Conservation (phyloP, 2,329 filamentous ascomycete species). For the Magnaporthales sp. region DNA sequence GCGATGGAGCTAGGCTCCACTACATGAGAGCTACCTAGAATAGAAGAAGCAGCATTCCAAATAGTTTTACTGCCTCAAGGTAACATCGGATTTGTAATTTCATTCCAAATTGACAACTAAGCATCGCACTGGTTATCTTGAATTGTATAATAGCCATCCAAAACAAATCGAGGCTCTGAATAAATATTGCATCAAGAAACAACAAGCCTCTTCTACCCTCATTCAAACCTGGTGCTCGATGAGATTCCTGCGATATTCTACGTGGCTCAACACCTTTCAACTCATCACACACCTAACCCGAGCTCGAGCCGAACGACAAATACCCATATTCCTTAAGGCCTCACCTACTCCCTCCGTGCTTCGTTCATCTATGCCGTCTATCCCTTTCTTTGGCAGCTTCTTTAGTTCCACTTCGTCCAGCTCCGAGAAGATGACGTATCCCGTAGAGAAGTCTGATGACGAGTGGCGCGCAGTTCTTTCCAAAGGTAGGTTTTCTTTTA, state of each 20-base stretch:
- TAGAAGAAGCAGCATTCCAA: not conserved
- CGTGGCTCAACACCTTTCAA: conserved; percentile 34
- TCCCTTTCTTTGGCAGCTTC: conserved; percentile 70
- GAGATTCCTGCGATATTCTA: conserved; percentile 40
- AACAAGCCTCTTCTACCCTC: not conserved
- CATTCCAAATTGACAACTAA: not conserved
- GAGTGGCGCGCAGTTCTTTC: conserved; percentile 87
- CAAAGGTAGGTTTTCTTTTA: conserved; percentile 25
- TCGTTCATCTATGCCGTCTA: conserved; percentile 59
- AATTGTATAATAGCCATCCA: not conserved
- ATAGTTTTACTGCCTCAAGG: not conserved
- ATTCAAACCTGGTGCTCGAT: conserved; percentile 21
- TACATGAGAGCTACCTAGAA: not conserved
- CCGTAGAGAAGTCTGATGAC: conserved; percentile 69
- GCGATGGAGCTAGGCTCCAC: not conserved
- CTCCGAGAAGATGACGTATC: conserved; percentile 58
- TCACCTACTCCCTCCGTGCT: conserved; percentile 14
- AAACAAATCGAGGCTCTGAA: not conserved
- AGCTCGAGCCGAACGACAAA: conserved; percentile 16
- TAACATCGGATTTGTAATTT: not conserved
- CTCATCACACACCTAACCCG: conserved; percentile 36
- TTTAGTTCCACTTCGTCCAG: conserved; percentile 54
- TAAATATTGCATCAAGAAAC: not conserved
- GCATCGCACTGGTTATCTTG: not conserved
- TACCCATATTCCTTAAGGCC: conserved; percentile 11